Evolutionary conservation across 352 stramenopile genomes (phyloP).

Genomic region (Globisporangium spiculum): DNA sequence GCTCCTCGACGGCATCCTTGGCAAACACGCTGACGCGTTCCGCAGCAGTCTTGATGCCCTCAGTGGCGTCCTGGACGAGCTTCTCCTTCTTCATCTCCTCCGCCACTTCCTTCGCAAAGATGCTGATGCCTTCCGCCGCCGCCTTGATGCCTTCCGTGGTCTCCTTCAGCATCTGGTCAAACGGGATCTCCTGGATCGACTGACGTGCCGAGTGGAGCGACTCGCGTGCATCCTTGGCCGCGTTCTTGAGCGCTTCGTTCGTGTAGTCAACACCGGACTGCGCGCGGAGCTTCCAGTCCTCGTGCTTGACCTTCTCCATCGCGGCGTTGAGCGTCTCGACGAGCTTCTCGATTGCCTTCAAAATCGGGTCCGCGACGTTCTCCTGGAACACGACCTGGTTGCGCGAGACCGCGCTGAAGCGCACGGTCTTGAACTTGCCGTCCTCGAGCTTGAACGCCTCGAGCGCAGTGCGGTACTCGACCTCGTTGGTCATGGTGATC

Average conservation of each 20-base stretch:
- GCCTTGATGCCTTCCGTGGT: conserved; percentile 78
- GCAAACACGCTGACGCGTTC: conserved; percentile 37
- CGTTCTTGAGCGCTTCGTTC: conserved; percentile 60
- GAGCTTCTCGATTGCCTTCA: conserved; percentile 82
- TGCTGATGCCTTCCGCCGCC: conserved; percentile 62
- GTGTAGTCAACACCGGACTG: conserved; percentile 54
- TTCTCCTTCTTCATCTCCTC: conserved; percentile 53
- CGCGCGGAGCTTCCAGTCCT: conserved; percentile 63
- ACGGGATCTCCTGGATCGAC: conserved; percentile 77
- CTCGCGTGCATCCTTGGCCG: conserved; percentile 51
- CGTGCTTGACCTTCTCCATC: conserved; percentile 84
- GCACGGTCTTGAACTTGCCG: conserved; percentile 47
- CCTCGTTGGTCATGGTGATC: conserved; percentile 66
- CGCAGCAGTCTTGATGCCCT: conserved; percentile 24
- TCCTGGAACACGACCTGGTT: conserved; percentile 69
- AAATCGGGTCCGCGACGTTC: conserved; percentile 73
- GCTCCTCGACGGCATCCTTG: conserved; percentile 69
- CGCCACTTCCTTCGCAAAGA: conserved; percentile 76
- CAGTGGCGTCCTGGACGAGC: conserved; percentile 15
- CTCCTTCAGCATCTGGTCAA: conserved; percentile 80
- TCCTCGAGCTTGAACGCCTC: conserved; percentile 41
- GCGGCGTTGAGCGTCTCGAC: conserved; percentile 71
- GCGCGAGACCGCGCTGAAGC: conserved; percentile 64
- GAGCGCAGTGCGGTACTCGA: conserved; percentile 64
- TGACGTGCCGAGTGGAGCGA: conserved; percentile 47